Percentiles rank a stretch among this genome's conserved stretches.
phyloP scores from a whole-genome alignment of 306 rosid species.

The Purshia tridentata region DNA sequence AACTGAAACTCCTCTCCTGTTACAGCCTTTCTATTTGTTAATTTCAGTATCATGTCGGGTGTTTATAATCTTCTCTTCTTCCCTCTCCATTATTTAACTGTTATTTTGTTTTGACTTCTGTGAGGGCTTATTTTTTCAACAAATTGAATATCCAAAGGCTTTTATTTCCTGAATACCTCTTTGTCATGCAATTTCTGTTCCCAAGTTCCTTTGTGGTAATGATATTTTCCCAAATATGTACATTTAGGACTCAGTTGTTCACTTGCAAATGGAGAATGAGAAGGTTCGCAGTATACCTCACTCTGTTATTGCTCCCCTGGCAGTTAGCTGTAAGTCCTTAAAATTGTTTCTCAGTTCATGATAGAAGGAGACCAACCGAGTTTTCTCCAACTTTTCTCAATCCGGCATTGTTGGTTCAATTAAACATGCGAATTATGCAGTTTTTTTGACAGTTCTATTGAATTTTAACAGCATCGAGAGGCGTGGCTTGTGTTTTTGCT shows the following conservation, averaged over 20 bases:
- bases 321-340: conserved; percentile 75
- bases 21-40: background rate
- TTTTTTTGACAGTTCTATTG: background rate
- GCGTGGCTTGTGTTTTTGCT: conserved; percentile 84
- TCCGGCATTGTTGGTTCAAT: background rate
- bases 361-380: no score
- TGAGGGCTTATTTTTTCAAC: conserved; percentile 1
- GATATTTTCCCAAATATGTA: conserved; percentile 15
- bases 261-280: conserved; percentile 58
- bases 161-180: conserved; percentile 3
- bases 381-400: background rate
- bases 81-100: background rate
- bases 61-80: background rate
- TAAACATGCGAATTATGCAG: background rate
- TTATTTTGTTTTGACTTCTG: conserved; percentile 2
- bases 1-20: background rate
- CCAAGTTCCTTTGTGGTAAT: conserved; percentile 9
- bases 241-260: conserved; percentile 50
- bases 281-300: conserved; percentile 77
- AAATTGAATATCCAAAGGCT: conserved; percentile 6
- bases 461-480: conserved; percentile 72
- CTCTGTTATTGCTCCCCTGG: conserved; percentile 74
- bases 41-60: background rate
- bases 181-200: conserved; percentile 1
- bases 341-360: background rate